A percentile compares a stretch with the other conserved stretches of the same genome.
phyloP scores from a whole-genome alignment of 139 green algal species.

The Edaphochlamys debaryana region DNA sequence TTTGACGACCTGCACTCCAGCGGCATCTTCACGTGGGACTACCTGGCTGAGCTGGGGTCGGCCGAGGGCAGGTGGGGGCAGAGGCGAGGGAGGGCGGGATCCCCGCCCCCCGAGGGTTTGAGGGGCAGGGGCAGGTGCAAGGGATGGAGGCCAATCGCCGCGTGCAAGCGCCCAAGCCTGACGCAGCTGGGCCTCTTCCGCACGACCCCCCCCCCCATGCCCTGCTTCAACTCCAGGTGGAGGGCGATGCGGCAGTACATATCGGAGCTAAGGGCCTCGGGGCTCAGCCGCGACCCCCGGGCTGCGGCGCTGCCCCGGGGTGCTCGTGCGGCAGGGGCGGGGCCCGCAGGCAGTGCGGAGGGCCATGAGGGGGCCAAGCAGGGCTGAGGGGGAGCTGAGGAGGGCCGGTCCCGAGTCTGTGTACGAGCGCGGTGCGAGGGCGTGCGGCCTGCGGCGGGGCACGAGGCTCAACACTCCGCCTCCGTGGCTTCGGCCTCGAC shows the following conservation, averaged over 20 bases:
- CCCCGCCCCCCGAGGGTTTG: slow-evolving; percentile 42
- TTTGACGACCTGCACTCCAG: slow-evolving; percentile 73
- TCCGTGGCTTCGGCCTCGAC: no score
- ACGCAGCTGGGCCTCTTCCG: neutral
- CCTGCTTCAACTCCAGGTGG: neutral
- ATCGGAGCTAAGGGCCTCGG: neutral
- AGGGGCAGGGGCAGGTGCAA: neutral
- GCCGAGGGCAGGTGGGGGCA: slow-evolving; percentile 14
- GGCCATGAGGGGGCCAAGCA: no score
- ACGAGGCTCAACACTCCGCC: no score
- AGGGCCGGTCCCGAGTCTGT: no score
- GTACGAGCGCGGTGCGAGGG: no score
- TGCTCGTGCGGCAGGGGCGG: no score
- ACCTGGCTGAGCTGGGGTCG: slow-evolving; percentile 59
- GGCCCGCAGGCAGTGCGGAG: no score
- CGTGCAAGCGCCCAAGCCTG: neutral
- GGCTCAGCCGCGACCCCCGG: slow-evolving; percentile 39
- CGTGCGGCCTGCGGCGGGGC: no score
- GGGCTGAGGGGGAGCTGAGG: no score
- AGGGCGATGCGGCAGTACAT: slow-evolving; percentile 34
- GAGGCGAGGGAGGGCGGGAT: no score
- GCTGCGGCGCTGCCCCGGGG: no score
- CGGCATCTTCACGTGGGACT: slow-evolving; percentile 72
- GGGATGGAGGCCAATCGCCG: neutral
- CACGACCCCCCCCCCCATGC: no score